Evolutionary conservation across 2,329 filamentous ascomycete species (phyloP), one percentile per base, ranked within the genome.

Genomic region (Aspergillus spinulosporus): DNA sequence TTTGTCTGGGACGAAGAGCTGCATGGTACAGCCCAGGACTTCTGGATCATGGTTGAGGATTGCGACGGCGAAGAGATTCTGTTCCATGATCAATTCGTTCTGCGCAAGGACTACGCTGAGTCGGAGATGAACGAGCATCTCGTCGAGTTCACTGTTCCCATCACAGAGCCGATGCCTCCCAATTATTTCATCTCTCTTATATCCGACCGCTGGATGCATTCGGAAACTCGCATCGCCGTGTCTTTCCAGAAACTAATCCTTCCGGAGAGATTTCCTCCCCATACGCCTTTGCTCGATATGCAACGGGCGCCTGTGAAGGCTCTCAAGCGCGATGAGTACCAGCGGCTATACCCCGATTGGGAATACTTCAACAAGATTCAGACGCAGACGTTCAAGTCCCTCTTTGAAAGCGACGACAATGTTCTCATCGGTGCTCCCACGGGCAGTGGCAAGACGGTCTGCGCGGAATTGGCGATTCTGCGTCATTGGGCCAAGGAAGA

Each of bases 191-290:
- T 99, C 66, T 94, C 92, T 0, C 84, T 99, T 39, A 78, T 97
- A 15, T 97, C 93, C 3, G 94, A 99, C 73, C 84, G 94, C 64
- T 99, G 94, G 94, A 97, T 99, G 91, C 91, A 96, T 71, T 91
- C 93, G 0, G 92, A 99, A 76, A 96, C 92, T 1, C 92, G 92
- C 70, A 80, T 99, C 52, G 88, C 93, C 0, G 88, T 99, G 1
- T 93, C 92, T 0, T 97, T 99, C 78, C 89, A 96, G 72, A 97
- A 97, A 72, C 81, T 99, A 29, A 89, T 96, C 43, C 82, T 99
- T 4, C 94, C 94, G 0, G 93, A 97, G 72, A 94, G 94, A 68
- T 99, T 99, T 73, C 92, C 92, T 31, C 87, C 94, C 40, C 93
- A 96, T 69, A 99, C 94, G 0, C 92, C 90, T 59, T 81, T 97